phyloP scores from a whole-genome alignment of 352 stramenopile species.

The Pythium myriotylum region DNA sequence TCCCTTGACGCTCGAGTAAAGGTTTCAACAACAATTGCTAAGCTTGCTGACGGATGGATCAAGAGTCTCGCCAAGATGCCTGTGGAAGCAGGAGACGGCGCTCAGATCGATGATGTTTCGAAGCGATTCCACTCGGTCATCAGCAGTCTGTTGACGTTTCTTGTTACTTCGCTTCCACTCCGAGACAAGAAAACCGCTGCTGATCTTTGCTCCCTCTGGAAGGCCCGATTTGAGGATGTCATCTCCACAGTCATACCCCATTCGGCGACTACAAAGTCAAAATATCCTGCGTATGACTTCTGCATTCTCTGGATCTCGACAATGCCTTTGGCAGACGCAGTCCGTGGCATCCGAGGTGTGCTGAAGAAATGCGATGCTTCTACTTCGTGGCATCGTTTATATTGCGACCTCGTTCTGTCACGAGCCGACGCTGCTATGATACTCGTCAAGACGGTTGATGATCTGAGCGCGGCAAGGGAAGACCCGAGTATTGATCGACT shows the following conservation, averaged over 20 bases:
- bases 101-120: neutral
- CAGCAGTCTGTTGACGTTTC: slow-evolving; percentile 8
- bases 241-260: neutral
- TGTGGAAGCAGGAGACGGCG: neutral
- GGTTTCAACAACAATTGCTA: neutral
- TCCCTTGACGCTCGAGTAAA: slow-evolving; percentile 8
- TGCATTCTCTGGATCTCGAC: slow-evolving; percentile 10
- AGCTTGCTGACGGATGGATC: neutral
- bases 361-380: slow-evolving; percentile 1
- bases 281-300: slow-evolving; percentile 5
- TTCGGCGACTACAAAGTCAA: slow-evolving; percentile 1
- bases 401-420: neutral
- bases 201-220: neutral
- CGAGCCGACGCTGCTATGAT: slow-evolving; percentile 10
- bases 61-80: slow-evolving; percentile 11
- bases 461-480: slow-evolving; percentile 5
- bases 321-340: neutral
- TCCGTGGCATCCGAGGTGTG: neutral
- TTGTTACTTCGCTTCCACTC: slow-evolving; percentile 9
- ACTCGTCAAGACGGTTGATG: slow-evolving; percentile 18
- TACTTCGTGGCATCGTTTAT: slow-evolving; percentile 1
- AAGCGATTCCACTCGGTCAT: neutral
- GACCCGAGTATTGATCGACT: slow-evolving; percentile 11
- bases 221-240: slow-evolving; percentile 16
- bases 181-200: slow-evolving; percentile 4